phyloP scores from a whole-genome alignment of 1,284 basidiomycete species.

The Malassezia restricta region DNA sequence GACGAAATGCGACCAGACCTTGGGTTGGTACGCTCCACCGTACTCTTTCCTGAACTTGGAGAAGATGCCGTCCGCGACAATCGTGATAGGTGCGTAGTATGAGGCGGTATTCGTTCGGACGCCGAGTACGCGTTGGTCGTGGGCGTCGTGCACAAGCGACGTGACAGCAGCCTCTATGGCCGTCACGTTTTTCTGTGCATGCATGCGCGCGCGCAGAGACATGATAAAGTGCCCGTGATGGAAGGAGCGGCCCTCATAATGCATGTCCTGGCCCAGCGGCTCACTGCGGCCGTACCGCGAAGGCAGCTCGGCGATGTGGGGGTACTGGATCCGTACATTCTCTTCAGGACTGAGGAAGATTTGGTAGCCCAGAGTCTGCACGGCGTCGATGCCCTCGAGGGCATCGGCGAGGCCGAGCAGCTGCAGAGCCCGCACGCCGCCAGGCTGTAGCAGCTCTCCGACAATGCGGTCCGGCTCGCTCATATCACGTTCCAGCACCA shows the following conservation, averaged over 20 bases:
- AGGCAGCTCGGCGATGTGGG: slow-evolving; percentile 47
- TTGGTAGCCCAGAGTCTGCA: slow-evolving; percentile 75
- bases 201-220: slow-evolving; percentile 61
- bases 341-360: slow-evolving; percentile 55
- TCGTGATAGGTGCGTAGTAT: slow-evolving; percentile 61
- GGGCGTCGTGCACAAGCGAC: slow-evolving; percentile 25
- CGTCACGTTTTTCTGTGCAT: slow-evolving; percentile 36
- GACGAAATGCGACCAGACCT: slow-evolving; percentile 65
- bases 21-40: slow-evolving; percentile 49
- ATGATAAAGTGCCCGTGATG: slow-evolving; percentile 91
- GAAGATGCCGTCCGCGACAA: slow-evolving; percentile 89
- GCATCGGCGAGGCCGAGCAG: slow-evolving; percentile 61
- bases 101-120: slow-evolving; percentile 18
- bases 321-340: slow-evolving; percentile 77
- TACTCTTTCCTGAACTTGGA: slow-evolving; percentile 60
- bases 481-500: slow-evolving; percentile 55
- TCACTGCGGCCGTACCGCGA: slow-evolving; percentile 15
- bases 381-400: slow-evolving; percentile 74
- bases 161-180: slow-evolving; percentile 31
- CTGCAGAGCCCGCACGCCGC: slow-evolving; percentile 66
- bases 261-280: slow-evolving; percentile 37
- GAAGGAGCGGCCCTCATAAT: slow-evolving; percentile 60
- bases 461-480: slow-evolving; percentile 90
- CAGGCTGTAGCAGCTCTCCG: slow-evolving; percentile 90
- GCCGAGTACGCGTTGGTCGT: slow-evolving; percentile 23